Percentiles rank a stretch among this genome's conserved stretches.
Evolutionary conservation across 1,139 yeast genomes (phyloP).

Genomic region (Nadsonia commutata): DNA sequence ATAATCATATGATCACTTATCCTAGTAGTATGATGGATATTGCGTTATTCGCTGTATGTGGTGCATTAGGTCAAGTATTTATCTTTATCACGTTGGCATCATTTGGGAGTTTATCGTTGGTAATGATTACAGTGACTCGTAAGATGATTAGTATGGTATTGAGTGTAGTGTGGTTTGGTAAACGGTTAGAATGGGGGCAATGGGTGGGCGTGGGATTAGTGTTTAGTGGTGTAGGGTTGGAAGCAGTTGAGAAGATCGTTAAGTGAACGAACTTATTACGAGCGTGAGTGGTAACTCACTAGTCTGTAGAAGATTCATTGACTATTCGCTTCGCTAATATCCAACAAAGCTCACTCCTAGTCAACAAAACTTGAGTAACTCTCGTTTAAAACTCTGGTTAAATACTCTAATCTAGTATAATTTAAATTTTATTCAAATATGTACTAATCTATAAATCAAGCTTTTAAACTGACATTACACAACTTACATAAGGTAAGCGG

Average conservation of each 20-base stretch:
- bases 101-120: constrained; percentile 71
- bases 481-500: constrained; percentile 1
- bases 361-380: background rate
- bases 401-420: background rate
- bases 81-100: constrained; percentile 71
- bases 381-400: too few relatives aligned
- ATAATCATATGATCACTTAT: constrained; percentile 32
- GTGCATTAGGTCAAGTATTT: constrained; percentile 86
- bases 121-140: constrained; percentile 89
- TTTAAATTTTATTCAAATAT: background rate
- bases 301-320: background rate
- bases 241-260: constrained; percentile 26
- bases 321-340: background rate
- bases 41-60: constrained; percentile 55
- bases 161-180: constrained; percentile 78
- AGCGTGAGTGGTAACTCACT: background rate
- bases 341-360: background rate
- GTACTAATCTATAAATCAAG: background rate
- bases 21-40: constrained; percentile 46
- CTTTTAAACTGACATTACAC: background rate
- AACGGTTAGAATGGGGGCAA: constrained; percentile 44
- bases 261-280: background rate
- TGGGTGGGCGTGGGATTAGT: constrained; percentile 72
- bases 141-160: constrained; percentile 91
- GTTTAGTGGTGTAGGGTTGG: constrained; percentile 66